phyloP scores from a whole-genome alignment of 2,329 filamentous ascomycete species.

The Exophiala mesophila region DNA sequence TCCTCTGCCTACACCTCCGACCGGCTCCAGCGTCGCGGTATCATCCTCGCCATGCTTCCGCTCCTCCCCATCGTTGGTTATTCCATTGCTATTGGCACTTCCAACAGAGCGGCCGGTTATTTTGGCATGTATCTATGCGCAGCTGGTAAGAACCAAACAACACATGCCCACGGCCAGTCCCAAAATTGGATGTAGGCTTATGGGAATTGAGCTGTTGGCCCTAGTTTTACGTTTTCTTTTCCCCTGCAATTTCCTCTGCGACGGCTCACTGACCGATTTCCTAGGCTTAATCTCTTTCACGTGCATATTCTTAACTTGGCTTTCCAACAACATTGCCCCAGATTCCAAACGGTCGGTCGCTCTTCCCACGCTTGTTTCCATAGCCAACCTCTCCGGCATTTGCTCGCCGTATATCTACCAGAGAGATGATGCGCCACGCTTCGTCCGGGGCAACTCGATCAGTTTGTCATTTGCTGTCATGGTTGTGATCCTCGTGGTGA shows the following conservation, averaged over 20 bases:
- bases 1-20: conserved; percentile 22
- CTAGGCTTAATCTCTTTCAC: conserved; percentile 17
- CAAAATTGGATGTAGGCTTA: not conserved
- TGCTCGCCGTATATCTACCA: conserved; percentile 32
- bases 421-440: conserved; percentile 29
- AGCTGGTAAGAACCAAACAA: conserved; percentile 26
- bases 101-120: not conserved
- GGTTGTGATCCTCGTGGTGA: conserved; percentile 14
- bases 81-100: not conserved
- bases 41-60: not conserved
- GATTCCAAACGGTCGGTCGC: conserved; percentile 32
- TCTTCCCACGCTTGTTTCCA: conserved; percentile 29
- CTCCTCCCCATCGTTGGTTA: not conserved
- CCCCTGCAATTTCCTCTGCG: conserved; percentile 1
- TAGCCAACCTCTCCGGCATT: conserved; percentile 29
- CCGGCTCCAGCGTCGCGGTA: not conserved
- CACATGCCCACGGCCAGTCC: not conserved
- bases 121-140: not conserved
- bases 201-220: not conserved
- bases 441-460: conserved; percentile 27
- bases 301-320: conserved; percentile 28
- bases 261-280: conserved; percentile 13
- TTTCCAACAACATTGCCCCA: conserved; percentile 32
- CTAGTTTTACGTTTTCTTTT: not conserved
- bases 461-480: conserved; percentile 24